Conservation (phyloP, 2,329 filamentous ascomycete species). For the Fusarium verrucosum region DNA sequence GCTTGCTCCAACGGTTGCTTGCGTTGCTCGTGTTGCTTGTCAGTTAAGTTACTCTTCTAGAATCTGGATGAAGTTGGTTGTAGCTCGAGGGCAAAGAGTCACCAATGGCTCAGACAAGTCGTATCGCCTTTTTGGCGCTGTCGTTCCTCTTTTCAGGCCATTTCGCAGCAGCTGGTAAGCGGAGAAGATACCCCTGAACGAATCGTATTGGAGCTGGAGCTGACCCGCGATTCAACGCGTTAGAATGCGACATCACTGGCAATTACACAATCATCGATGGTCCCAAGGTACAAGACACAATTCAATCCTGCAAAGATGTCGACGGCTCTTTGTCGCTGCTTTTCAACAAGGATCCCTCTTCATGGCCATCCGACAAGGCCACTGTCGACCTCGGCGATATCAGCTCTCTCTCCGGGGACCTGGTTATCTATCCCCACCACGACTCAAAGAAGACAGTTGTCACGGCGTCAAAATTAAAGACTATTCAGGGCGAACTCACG, state of each 20-base stretch:
- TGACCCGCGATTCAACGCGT: constrained; percentile 9
- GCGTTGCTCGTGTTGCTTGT: too few species aligned
- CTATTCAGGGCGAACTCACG: constrained; percentile 36
- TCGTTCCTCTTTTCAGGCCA: constrained; percentile 36
- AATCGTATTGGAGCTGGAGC: background rate
- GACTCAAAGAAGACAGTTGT: constrained; percentile 40
- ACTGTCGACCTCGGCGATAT: constrained; percentile 41
- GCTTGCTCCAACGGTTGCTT: background rate
- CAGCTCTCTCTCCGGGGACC: constrained; percentile 33
- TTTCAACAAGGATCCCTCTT: constrained; percentile 37
- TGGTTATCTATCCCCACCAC: constrained; percentile 42
- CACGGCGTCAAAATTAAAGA: constrained; percentile 34
- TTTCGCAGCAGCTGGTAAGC: constrained; percentile 40
- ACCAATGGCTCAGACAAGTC: constrained; percentile 38
- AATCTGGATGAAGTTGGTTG: constrained; percentile 19
- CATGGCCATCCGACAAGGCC: constrained; percentile 40
- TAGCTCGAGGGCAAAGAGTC: constrained; percentile 36
- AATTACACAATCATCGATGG: constrained; percentile 43
- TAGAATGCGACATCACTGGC: constrained; percentile 41
- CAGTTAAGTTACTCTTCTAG: constrained; percentile 10
- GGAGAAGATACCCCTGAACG: background rate
- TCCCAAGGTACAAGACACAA: constrained; percentile 31
- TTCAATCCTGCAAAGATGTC: constrained; percentile 40
- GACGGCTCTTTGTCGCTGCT: constrained; percentile 44
- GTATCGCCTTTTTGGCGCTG: constrained; percentile 40